phyloP scores from a whole-genome alignment of 805 yeast genomes.

The Saccharomycopsis sp. region DNA sequence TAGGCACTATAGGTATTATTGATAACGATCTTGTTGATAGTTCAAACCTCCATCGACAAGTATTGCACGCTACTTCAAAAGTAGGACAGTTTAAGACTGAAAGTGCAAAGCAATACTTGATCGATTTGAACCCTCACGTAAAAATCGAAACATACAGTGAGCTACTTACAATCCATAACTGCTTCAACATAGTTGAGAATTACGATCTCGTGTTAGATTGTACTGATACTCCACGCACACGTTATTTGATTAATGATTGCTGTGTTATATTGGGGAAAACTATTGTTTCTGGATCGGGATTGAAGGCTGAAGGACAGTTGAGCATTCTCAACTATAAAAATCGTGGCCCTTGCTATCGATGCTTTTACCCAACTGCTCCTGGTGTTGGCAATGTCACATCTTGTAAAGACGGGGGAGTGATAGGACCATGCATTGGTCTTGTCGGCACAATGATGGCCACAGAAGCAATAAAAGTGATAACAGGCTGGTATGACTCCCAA shows the following conservation, averaged over 20 bases:
- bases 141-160: conserved; percentile 43
- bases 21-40: conserved; percentile 81
- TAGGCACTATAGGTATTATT: conserved; percentile 78
- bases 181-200: conserved; percentile 49
- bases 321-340: conserved; percentile 60
- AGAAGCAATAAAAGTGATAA: conserved; percentile 72
- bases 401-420: conserved; percentile 89
- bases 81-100: conserved; percentile 72
- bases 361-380: conserved; percentile 89
- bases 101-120: conserved; percentile 58
- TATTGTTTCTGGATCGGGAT: conserved; percentile 86
- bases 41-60: conserved; percentile 86
- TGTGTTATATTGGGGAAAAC: conserved; percentile 64
- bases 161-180: conserved; percentile 48
- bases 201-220: conserved; percentile 86
- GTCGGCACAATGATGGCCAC: conserved; percentile 86
- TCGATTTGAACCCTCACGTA: conserved; percentile 62
- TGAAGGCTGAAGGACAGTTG: conserved; percentile 87
- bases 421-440: conserved; percentile 94
- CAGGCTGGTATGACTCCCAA: conserved; percentile 41
- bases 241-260: conserved; percentile 83
- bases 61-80: conserved; percentile 59
- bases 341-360: conserved; percentile 87
- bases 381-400: conserved; percentile 74
- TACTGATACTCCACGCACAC: conserved; percentile 84